Evolutionary conservation across 768 basidiomycete genomes (phyloP), one percentile per base, ranked within the genome.

Genomic region (Hygrocybe coccinea): DNA sequence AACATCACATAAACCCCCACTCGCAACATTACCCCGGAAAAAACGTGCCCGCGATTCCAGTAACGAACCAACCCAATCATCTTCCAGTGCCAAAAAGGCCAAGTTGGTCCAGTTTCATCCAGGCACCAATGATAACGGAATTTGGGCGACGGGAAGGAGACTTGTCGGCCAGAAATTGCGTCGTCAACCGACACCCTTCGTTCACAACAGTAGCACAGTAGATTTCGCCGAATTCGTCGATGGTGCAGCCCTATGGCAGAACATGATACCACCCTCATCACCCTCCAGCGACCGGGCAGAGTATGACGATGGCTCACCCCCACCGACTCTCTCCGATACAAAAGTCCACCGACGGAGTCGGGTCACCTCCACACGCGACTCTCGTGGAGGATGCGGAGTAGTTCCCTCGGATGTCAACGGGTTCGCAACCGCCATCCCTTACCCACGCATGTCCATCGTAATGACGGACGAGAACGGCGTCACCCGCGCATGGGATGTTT

Each of bases 71-170:
- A 10, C 51, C 19, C 38, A 36, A 46, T 17, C 44, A 15, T 41
- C 44, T 22, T 19, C n/a, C 44, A 46, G 22, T 14, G 14, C 36
- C 6, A 35, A 51, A 38, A 35, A 24, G 29, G 15, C 22, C 8
- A 52, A 41, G 29, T 21, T 29, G 35, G 37, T 52, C 8, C 19
- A 41, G 37, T 52, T 52, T 37, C 51, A 52, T 24, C 51, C 51
- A 21, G 51, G 41, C 25, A 52, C 51, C 37, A 21, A 44, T 21
- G 51, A 52, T 37, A 52, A 52, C 22, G 41, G 51, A 21, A 2
- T 52, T 19, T 52, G 51, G 51, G 51, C 51, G 5, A 52, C 51
- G 19, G 51, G 51, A 5, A 38, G 51, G 39, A 25, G 17, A 37
- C 37, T 25, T 6, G 24, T 19, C 5, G 5, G 19, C n/a, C n/a